Conservation (phyloP, 805 yeast species). For the Candida railenensis region DNA sequence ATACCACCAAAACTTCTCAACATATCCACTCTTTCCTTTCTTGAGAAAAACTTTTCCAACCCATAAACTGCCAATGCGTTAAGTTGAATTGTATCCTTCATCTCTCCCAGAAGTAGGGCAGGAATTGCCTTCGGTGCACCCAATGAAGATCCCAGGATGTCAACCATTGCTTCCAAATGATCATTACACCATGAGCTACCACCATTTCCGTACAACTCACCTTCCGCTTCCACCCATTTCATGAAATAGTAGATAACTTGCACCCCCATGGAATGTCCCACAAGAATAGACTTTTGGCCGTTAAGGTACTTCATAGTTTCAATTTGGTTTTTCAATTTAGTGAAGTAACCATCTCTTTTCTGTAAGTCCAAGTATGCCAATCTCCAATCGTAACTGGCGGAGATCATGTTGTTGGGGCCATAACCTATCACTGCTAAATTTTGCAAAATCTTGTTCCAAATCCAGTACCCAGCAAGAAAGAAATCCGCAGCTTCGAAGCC, state of each 20-base stretch:
- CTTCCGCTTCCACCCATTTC: conserved; percentile 95
- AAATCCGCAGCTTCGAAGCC: conserved; percentile 97
- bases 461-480: conserved; percentile 97
- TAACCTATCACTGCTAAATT: conserved; percentile 93
- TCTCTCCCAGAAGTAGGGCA: conserved; percentile 93
- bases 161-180: conserved; percentile 75
- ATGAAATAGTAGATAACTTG: conserved; percentile 85
- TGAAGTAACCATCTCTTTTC: conserved; percentile 80
- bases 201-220: conserved; percentile 83
- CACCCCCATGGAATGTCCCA: conserved; percentile 96
- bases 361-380: conserved; percentile 87
- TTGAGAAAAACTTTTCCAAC: conserved; percentile 86
- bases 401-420: conserved; percentile 84
- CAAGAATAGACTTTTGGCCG: conserved; percentile 69
- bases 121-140: conserved; percentile 96
- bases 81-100: conserved; percentile 95
- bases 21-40: conserved; percentile 86
- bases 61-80: conserved; percentile 93
- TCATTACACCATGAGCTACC: conserved; percentile 86
- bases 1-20: conserved; percentile 88
- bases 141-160: conserved; percentile 83
- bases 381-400: conserved; percentile 97
- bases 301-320: conserved; percentile 55
- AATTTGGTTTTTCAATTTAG: conserved; percentile 69
- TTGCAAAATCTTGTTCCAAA: conserved; percentile 95